Evolutionary conservation across 139 green algal species (phyloP).

Genomic region (Tetraselmis striata): DNA sequence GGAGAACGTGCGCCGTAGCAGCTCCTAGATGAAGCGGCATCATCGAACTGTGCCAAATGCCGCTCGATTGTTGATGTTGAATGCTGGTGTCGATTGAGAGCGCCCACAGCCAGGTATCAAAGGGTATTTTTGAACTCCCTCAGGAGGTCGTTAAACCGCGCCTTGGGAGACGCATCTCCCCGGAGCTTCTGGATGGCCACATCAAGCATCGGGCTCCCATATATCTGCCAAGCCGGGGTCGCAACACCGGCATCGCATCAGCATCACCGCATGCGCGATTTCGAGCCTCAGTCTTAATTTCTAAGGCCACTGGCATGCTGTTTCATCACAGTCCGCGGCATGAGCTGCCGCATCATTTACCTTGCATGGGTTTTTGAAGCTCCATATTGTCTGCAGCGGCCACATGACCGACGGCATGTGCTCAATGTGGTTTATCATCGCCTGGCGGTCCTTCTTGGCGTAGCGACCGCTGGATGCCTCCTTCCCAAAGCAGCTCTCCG

Average conservation of each 20-base stretch:
- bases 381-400: not conserved
- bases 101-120: too few species aligned
- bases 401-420: not conserved
- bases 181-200: not conserved
- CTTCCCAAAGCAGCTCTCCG: conserved; percentile 6
- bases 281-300: not conserved
- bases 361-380: not conserved
- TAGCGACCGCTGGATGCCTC: not conserved
- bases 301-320: not conserved
- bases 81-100: too few species aligned
- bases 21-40: too few species aligned
- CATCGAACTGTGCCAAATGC: too few species aligned
- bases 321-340: too few species aligned
- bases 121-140: not conserved
- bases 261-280: too few species aligned
- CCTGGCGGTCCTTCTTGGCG: not conserved
- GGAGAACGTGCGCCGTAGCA: too few species aligned
- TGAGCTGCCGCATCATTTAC: too few species aligned
- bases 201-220: conserved; percentile 10
- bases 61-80: too few species aligned
- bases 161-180: not conserved
- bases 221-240: not conserved
- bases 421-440: not conserved
- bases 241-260: not conserved
- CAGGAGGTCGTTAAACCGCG: not conserved